Percentiles rank a stretch among this genome's conserved stretches.
Evolutionary conservation across 1,139 yeast species (phyloP).

Genomic region (Candida frijolesensis): DNA sequence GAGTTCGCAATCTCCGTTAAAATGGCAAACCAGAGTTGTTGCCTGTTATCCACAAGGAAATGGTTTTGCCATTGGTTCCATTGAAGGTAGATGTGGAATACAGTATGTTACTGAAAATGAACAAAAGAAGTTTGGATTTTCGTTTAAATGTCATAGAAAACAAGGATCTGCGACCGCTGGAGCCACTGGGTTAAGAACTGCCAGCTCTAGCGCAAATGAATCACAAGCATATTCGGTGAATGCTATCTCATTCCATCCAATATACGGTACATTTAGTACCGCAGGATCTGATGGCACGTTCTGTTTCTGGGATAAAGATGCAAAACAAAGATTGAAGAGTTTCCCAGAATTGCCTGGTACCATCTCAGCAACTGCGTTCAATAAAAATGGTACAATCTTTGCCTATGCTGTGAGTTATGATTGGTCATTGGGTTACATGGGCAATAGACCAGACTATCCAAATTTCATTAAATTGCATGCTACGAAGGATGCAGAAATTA

Average conservation of each 20-base stretch:
- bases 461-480: slow-evolving; percentile 81
- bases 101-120: slow-evolving; percentile 87
- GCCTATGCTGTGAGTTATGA: slow-evolving; percentile 95
- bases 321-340: slow-evolving; percentile 82
- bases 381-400: slow-evolving; percentile 77
- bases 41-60: slow-evolving; percentile 87
- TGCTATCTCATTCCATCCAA: slow-evolving; percentile 83
- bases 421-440: slow-evolving; percentile 89
- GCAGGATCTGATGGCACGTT: slow-evolving; percentile 96
- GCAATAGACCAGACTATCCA: slow-evolving; percentile 75
- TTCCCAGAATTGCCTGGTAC: slow-evolving; percentile 74
- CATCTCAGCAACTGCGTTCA: slow-evolving; percentile 79
- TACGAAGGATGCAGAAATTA: slow-evolving; percentile 82
- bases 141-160: slow-evolving; percentile 92
- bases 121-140: slow-evolving; percentile 73
- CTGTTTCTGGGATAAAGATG: slow-evolving; percentile 96
- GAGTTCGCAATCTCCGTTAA: slow-evolving; percentile 75
- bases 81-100: slow-evolving; percentile 97
- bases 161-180: slow-evolving; percentile 35
- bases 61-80: slow-evolving; percentile 90
- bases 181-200: slow-evolving; percentile 21
- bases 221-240: slow-evolving; percentile 76
- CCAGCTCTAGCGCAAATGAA: slow-evolving; percentile 28
- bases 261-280: slow-evolving; percentile 87
- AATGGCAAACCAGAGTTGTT: slow-evolving; percentile 85